These are phyloP conservation scores for Rubus idaeus DNA, from an alignment of 306 rosid species.

Conservation along the genomic window DNA sequence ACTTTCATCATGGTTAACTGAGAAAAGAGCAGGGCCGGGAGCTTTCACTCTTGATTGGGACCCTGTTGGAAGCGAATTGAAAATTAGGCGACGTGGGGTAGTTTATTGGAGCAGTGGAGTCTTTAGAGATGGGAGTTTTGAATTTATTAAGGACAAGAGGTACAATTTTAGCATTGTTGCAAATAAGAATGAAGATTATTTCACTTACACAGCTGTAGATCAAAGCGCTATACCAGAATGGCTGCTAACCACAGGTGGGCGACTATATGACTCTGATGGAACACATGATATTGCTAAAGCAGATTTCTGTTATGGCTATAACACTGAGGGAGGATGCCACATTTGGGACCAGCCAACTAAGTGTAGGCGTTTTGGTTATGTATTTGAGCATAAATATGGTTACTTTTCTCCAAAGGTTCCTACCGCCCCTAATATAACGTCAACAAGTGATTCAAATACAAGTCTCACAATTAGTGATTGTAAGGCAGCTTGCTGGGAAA, in stretches of 20 bases:
- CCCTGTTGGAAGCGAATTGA: background rate
- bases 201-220: constrained; percentile 12
- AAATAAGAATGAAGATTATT: background rate
- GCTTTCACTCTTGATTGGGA: constrained; percentile 11
- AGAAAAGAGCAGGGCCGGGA: background rate
- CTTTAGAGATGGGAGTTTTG: constrained; percentile 6
- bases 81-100: background rate
- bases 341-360: constrained; percentile 2
- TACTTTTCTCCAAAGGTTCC: background rate
- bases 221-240: background rate
- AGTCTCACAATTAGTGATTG: too few relatives aligned
- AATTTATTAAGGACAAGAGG: background rate
- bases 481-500: too few relatives aligned
- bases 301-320: background rate
- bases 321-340: background rate
- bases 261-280: background rate
- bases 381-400: background rate
- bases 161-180: constrained; percentile 1
- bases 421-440: background rate
- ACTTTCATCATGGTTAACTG: background rate
- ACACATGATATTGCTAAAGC: background rate
- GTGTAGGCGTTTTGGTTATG: background rate
- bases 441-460: background rate
- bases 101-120: constrained; percentile 15
- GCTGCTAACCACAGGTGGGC: background rate